Evolutionary conservation across 176 grass and related monocot species (phyloP), one percentile per base, ranked within the genome.

Genomic region (Phoenix dactylifera): DNA sequence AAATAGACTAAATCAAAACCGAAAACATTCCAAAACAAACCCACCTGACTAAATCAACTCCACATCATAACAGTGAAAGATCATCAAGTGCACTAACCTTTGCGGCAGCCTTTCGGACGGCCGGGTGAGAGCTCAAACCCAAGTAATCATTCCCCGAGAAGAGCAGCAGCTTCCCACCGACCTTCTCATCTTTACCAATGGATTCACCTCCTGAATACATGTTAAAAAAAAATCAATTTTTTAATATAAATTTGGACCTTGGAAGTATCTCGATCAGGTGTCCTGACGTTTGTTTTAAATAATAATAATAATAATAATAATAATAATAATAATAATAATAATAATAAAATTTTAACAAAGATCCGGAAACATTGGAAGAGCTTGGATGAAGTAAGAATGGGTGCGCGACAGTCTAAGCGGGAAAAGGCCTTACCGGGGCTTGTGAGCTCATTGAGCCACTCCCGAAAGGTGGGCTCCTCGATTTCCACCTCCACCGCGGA

Each of bases 121-220:
- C 63, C 3, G 87, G 92, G 64, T 96, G 92, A 16, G 80, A 77
- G 65, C 92, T 90, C 60, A 96, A 76, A 50, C 86, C 80, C 67
- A 90, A 63, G 62, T 90, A 96, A 50, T 96, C 92, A 52, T 96
- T 96, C 18, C 83, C 86, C 4, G 86, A 96, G 73, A 96, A 96
- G 17, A 88, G 78, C 62, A 90, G 74, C 69, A 90, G n/a, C 52
- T 82, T 80, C 16, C 76, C 69, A 5, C 62, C 56, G 7, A 78
- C 26, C 19, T 78, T 67, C 25, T 62, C 72, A 57, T 78, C 63
- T 35, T 78, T 17, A 54, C 6, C 65, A 58, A 44, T 57, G 16
- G 2, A 35, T 64, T 89, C 74, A 29, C 64, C 72, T 52, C 86
- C 90, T 95, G 61, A 75, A 24, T 9, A 77, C 52, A 54, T 35